Evolutionary conservation across 768 basidiomycete genomes (phyloP).

Genomic region (Phanerochaete carnosa): DNA sequence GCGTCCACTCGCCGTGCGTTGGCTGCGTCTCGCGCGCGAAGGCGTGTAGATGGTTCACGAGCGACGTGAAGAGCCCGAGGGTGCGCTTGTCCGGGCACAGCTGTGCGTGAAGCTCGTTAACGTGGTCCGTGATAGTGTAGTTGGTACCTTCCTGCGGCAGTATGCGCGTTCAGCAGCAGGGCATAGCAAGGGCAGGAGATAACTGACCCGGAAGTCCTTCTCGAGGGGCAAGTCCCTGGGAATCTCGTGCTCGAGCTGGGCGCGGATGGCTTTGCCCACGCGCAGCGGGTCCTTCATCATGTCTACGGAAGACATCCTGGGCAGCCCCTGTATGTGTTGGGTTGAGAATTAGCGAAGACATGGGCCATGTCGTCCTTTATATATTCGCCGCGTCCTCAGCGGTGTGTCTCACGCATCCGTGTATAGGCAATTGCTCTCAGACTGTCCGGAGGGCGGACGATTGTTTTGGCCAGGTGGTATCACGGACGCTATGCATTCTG

Average conservation of each 20-base stretch:
- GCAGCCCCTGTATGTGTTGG: background rate
- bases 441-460: background rate
- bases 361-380: background rate
- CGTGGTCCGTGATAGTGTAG: constrained; percentile 34
- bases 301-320: constrained; percentile 27
- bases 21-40: constrained; percentile 35
- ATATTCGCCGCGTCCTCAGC: background rate
- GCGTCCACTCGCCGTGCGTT: constrained; percentile 37
- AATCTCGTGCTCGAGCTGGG: constrained; percentile 31
- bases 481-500: background rate
- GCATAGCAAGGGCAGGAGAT: background rate
- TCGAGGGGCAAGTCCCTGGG: constrained; percentile 31
- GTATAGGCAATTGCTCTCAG: background rate
- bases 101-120: constrained; percentile 26
- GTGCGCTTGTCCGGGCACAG: constrained; percentile 28
- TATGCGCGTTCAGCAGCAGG: background rate
- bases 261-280: constrained; percentile 32
- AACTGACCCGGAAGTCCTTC: constrained; percentile 24
- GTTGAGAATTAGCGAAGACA: constrained; percentile 15
- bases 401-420: background rate
- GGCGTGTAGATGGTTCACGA: constrained; percentile 33
- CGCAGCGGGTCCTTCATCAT: constrained; percentile 31
- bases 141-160: constrained; percentile 23
- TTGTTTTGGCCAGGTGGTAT: background rate
- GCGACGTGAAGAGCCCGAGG: constrained; percentile 28